Percentiles rank a stretch among this genome's conserved stretches.
These are phyloP conservation scores for Penicillium riverlandense DNA, from an alignment of 495 filamentous ascomycete genomes.

Conservation along the genomic window DNA sequence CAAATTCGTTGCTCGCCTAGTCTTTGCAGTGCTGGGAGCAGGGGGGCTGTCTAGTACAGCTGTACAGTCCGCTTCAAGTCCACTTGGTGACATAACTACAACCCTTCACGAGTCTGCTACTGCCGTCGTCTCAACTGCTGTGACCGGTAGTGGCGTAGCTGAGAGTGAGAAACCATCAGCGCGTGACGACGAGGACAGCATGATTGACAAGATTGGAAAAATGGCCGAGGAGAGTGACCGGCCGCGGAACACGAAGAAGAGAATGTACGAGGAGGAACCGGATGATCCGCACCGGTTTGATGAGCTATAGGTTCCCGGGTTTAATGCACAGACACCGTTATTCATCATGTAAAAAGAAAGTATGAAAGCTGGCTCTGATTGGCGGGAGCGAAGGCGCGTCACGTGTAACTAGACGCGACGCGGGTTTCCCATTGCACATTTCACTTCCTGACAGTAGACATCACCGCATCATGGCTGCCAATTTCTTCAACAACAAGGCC, in stretches of 20 bases:
- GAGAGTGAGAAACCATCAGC: slow-evolving; percentile 18
- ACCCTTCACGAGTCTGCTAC: slow-evolving; percentile 12
- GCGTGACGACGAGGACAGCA: slow-evolving; percentile 24
- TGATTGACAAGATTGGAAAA: slow-evolving; percentile 47
- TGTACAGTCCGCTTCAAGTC: slow-evolving; percentile 16
- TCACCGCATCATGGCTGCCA: slow-evolving; percentile 39
- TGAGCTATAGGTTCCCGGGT: slow-evolving; percentile 40
- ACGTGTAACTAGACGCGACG: no score
- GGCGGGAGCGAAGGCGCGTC: no score
- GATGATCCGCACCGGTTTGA: slow-evolving; percentile 20
- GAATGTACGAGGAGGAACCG: slow-evolving; percentile 65
- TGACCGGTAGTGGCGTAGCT: slow-evolving; percentile 7
- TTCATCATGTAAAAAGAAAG: no score
- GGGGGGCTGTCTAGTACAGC: slow-evolving; percentile 30
- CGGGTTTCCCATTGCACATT: no score
- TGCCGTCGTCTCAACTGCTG: slow-evolving; percentile 8
- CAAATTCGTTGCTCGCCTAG: slow-evolving; percentile 47
- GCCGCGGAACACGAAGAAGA: slow-evolving; percentile 68
- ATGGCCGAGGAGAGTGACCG: slow-evolving; percentile 47
- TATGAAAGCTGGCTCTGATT: no score
- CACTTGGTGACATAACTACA: slow-evolving; percentile 7
- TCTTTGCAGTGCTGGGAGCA: slow-evolving; percentile 35
- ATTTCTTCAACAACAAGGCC: slow-evolving; percentile 93
- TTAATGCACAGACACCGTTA: slow-evolving; percentile 28
- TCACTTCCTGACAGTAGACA: no score